Evolutionary conservation across 306 rosid species (phyloP).

Genomic region (Phaseolus lunatus): DNA sequence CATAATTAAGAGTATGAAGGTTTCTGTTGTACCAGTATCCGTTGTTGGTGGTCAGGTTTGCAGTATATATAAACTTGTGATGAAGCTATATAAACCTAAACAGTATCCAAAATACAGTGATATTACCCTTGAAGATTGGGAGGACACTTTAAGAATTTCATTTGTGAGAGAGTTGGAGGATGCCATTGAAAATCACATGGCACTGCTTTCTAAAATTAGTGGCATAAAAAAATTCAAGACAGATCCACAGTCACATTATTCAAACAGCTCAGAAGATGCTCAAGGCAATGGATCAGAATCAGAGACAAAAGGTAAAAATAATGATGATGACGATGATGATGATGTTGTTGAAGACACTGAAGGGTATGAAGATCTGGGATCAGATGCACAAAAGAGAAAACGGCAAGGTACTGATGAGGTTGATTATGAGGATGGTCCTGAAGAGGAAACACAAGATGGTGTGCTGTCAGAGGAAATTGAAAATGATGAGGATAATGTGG

Average conservation of each 20-base stretch:
- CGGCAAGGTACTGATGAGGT: conserved; percentile 78
- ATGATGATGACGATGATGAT: conserved; percentile 49
- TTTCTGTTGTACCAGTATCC: conserved; percentile 63
- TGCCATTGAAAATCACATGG: conserved; percentile 67
- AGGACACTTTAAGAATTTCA: conserved; percentile 60
- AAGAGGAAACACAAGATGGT: conserved; percentile 58
- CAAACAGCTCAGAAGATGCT: conserved; percentile 55
- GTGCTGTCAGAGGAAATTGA: conserved; percentile 55
- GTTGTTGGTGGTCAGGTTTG: conserved; percentile 50
- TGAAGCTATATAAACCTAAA: conserved; percentile 70
- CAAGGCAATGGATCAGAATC: conserved; percentile 45
- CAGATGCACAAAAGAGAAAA: conserved; percentile 74
- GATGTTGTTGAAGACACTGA: conserved; percentile 56
- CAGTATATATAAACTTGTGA: conserved; percentile 80
- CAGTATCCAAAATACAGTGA: conserved; percentile 64
- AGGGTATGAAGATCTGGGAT: conserved; percentile 77
- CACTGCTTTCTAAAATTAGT: conserved; percentile 69
- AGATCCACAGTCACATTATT: conserved; percentile 40
- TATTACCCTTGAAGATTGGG: conserved; percentile 64
- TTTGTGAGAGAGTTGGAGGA: conserved; percentile 85
- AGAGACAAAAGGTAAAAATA: conserved; percentile 43
- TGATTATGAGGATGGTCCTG: conserved; percentile 86
- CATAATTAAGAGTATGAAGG: conserved; percentile 73
- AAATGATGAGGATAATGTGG: conserved; percentile 54
- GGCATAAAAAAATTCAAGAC: conserved; percentile 64